Conservation (phyloP, 1,284 basidiomycete species). For the Albatrellus sp. region DNA sequence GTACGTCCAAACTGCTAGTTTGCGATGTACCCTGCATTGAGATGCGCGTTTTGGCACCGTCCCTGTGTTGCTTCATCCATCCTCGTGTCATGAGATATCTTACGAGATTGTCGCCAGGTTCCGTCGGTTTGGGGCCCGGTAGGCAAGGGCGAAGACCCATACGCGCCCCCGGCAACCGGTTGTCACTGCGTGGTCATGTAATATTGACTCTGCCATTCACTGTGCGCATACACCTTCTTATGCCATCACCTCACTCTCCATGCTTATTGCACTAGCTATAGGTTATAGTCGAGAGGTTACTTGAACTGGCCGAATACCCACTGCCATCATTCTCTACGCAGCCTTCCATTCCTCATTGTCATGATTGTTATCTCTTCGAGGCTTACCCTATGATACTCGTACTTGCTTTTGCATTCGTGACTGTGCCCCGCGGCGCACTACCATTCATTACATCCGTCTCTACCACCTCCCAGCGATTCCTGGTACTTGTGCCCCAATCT, state of each 20-base stretch:
- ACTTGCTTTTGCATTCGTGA: too few species aligned
- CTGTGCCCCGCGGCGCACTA: too few species aligned
- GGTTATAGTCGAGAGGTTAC: too few species aligned
- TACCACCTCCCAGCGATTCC: not conserved
- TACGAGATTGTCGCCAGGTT: conserved; percentile 33
- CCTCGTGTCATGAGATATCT: not conserved
- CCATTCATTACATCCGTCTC: too few species aligned
- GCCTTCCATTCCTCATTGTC: too few species aligned
- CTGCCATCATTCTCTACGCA: too few species aligned
- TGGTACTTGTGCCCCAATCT: too few species aligned
- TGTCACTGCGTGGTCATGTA: conserved; percentile 6
- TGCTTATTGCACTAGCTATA: too few species aligned
- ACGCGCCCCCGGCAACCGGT: conserved; percentile 39
- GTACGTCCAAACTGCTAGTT: conserved; percentile 29
- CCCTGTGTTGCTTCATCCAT: not conserved
- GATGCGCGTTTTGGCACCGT: conserved; percentile 2
- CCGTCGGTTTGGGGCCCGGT: conserved; percentile 91
- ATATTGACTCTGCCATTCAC: conserved; percentile 3
- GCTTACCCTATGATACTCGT: too few species aligned
- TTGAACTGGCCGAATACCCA: too few species aligned
- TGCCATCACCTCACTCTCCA: too few species aligned
- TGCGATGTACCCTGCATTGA: not conserved
- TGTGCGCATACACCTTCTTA: not conserved
- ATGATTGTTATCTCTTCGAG: not conserved
- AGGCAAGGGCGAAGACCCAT: conserved; percentile 78